phyloP scores from a whole-genome alignment of 1,284 basidiomycete species.

The Taiwanofungus camphoratus region DNA sequence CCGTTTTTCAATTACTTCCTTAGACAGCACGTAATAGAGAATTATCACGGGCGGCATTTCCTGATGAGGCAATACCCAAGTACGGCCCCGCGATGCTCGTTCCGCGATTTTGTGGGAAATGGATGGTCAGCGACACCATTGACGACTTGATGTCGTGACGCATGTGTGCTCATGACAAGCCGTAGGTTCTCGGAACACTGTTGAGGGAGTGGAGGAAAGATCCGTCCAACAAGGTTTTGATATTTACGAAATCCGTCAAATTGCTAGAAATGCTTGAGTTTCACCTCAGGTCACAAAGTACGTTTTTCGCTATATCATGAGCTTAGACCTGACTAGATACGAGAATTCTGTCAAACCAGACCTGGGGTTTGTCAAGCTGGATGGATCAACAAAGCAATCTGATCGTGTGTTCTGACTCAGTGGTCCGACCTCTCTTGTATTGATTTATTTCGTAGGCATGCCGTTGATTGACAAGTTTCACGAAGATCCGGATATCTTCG shows the following conservation, averaged over 20 bases:
- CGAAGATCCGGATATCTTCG: constrained; percentile 61
- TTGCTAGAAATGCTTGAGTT: constrained; percentile 75
- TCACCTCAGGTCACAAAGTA: constrained; percentile 55
- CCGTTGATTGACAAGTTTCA: constrained; percentile 78
- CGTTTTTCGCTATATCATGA: constrained; percentile 9
- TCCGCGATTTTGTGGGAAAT: constrained; percentile 76
- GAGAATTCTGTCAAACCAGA: constrained; percentile 31
- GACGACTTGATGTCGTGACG: neutral
- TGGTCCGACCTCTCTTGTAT: neutral
- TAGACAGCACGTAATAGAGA: constrained; percentile 56
- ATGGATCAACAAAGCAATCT: constrained; percentile 61
- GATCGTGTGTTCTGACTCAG: constrained; percentile 45
- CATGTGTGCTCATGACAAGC: neutral
- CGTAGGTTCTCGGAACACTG: constrained; percentile 60
- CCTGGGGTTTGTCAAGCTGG: constrained; percentile 64
- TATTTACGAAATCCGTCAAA: constrained; percentile 85
- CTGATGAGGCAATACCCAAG: constrained; percentile 47
- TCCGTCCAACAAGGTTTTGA: constrained; percentile 67
- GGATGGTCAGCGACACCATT: constrained; percentile 43
- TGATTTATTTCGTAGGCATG: constrained; percentile 53
- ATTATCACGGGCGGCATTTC: constrained; percentile 52
- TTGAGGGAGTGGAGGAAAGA: constrained; percentile 63
- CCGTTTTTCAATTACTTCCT: neutral
- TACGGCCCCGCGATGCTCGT: constrained; percentile 57
- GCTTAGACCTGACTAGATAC: constrained; percentile 1